phyloP scores from a whole-genome alignment of 768 basidiomycete genomes.

The Infundibulicybe gibba region DNA sequence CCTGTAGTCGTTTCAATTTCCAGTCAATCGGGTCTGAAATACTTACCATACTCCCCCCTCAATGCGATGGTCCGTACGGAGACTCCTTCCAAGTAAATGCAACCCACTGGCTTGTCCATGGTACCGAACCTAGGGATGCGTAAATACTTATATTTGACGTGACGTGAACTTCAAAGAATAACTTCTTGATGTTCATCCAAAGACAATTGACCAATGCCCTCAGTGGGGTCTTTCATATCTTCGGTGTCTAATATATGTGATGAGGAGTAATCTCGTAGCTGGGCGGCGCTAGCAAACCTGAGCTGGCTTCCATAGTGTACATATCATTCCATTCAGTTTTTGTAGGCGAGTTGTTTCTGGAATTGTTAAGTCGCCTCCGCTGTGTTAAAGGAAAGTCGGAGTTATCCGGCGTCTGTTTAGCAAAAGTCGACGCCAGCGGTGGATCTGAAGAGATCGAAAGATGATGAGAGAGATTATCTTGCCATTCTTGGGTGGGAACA shows the following conservation, averaged over 20 bases:
- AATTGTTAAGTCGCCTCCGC: slow-evolving; percentile 27
- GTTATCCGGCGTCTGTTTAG: slow-evolving; percentile 6
- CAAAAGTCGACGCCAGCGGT: slow-evolving; percentile 16
- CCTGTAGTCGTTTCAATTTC: slow-evolving; percentile 30
- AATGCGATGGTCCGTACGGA: slow-evolving; percentile 63
- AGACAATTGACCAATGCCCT: slow-evolving; percentile 67
- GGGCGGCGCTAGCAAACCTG: background rate
- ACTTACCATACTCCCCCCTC: slow-evolving; percentile 66
- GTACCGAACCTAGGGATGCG: slow-evolving; percentile 64
- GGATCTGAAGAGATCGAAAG: slow-evolving; percentile 31
- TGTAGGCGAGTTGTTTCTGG: slow-evolving; percentile 17
- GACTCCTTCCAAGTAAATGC: slow-evolving; percentile 64
- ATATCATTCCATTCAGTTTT: slow-evolving; percentile 54
- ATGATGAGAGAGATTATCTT: slow-evolving; percentile 62
- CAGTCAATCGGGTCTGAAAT: slow-evolving; percentile 8
- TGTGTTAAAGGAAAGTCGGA: slow-evolving; percentile 2
- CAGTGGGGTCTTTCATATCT: slow-evolving; percentile 40
- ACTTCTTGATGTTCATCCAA: slow-evolving; percentile 78
- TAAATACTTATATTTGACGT: slow-evolving; percentile 3
- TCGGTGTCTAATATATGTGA: slow-evolving; percentile 1
- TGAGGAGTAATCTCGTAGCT: background rate
- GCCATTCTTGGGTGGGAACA: slow-evolving; percentile 74
- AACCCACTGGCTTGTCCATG: slow-evolving; percentile 79
- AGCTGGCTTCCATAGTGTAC: slow-evolving; percentile 48
- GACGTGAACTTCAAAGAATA: slow-evolving; percentile 1